Conservation (phyloP, 1,139 yeast genomes). For the Lodderomyces orthopsilosis region DNA sequence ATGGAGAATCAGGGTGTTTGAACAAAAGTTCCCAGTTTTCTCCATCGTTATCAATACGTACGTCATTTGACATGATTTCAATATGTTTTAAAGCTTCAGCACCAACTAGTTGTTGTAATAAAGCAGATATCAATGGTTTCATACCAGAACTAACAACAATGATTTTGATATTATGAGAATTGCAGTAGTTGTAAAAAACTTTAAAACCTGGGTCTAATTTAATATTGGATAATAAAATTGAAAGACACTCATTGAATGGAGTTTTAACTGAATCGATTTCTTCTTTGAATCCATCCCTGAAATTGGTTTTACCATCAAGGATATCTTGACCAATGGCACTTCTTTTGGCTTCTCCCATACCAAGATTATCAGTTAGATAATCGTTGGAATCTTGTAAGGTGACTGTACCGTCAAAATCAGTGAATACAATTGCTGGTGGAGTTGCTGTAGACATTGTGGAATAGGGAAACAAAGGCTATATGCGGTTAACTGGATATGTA, state of each 20-base stretch:
- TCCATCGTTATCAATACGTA: constrained; percentile 37
- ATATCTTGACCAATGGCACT: constrained; percentile 67
- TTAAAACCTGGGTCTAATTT: constrained; percentile 88
- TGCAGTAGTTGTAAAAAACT: constrained; percentile 78
- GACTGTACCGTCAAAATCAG: constrained; percentile 98
- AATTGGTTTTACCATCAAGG: constrained; percentile 63
- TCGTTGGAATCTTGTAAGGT: constrained; percentile 91
- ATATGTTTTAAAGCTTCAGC: constrained; percentile 68
- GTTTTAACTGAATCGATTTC: constrained; percentile 79
- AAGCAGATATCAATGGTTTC: constrained; percentile 83
- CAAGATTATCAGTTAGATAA: constrained; percentile 80
- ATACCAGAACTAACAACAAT: constrained; percentile 87
- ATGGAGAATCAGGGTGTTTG: constrained; percentile 73
- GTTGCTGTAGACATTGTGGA: constrained; percentile 11
- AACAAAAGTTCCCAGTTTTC: constrained; percentile 80
- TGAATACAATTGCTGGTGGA: constrained; percentile 74
- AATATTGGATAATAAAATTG: constrained; percentile 56
- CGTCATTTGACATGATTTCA: constrained; percentile 81
- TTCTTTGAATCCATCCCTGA: constrained; percentile 77
- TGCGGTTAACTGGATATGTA: too few species aligned
- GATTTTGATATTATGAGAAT: constrained; percentile 65
- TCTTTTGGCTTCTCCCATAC: constrained; percentile 76
- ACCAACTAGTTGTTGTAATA: constrained; percentile 73
- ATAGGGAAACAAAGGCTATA: too few species aligned
- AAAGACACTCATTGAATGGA: constrained; percentile 82